Conservation (phyloP, 2,329 filamentous ascomycete genomes). For the Xylariaceae sp. region DNA sequence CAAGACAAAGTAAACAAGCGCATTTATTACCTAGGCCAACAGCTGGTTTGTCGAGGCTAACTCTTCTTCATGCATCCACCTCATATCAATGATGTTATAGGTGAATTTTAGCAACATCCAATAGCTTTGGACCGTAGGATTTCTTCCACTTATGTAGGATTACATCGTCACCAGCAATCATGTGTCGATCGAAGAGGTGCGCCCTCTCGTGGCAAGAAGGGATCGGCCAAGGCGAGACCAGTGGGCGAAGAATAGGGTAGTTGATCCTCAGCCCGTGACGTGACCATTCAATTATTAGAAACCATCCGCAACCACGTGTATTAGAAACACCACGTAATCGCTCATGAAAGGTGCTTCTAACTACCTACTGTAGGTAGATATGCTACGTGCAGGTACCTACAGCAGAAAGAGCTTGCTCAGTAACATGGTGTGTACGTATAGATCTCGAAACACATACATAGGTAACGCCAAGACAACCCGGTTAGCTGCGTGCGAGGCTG, state of each 20-base stretch:
- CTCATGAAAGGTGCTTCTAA: too few relatives aligned
- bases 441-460: too few relatives aligned
- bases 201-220: neutral
- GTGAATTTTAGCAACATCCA: too few relatives aligned
- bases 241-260: too few relatives aligned
- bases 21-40: too few relatives aligned
- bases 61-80: neutral
- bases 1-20: conserved; percentile 5
- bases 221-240: neutral
- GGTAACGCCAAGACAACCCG: too few relatives aligned
- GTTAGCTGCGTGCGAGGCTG: neutral
- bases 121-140: too few relatives aligned
- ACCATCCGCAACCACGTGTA: neutral
- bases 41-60: neutral
- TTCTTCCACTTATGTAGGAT: neutral
- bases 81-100: conserved; percentile 4
- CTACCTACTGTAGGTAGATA: too few relatives aligned
- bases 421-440: too few relatives aligned
- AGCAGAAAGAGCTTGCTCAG: neutral
- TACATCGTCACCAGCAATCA: conserved; percentile 13
- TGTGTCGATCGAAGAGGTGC: neutral
- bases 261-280: neutral
- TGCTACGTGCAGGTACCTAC: too few relatives aligned
- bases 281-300: neutral
- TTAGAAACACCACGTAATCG: too few relatives aligned